phyloP scores from a whole-genome alignment of 345 rosid genomes.

The Leavenworthia alabamica region DNA sequence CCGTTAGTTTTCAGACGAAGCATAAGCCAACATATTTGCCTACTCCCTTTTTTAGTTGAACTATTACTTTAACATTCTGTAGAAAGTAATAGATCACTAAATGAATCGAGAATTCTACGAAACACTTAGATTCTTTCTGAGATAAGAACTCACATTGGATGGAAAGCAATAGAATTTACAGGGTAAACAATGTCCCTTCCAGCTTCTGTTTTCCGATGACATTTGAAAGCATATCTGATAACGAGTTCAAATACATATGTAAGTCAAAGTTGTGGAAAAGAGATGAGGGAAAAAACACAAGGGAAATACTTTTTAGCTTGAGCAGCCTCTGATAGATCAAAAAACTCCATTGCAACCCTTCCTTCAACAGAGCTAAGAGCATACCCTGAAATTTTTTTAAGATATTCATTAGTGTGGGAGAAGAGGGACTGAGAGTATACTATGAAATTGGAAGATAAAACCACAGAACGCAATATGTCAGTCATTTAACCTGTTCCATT shows the following conservation, averaged over 20 bases:
- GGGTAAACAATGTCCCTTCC: constrained; percentile 95
- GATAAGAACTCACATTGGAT: constrained; percentile 78
- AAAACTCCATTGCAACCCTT: constrained; percentile 96
- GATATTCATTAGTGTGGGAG: neutral
- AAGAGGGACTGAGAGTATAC: neutral
- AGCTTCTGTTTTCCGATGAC: constrained; percentile 96
- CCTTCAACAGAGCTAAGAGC: constrained; percentile 99
- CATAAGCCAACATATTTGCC: neutral
- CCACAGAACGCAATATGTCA: neutral
- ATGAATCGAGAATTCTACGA: neutral
- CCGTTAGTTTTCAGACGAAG: neutral
- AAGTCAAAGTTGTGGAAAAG: neutral
- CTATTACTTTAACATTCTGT: neutral
- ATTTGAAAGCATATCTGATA: constrained; percentile 93
- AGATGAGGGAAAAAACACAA: neutral
- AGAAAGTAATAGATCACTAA: neutral
- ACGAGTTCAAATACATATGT: constrained; percentile 1
- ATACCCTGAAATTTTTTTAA: constrained; percentile 60
- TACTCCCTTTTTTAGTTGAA: neutral
- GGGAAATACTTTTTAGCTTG: constrained; percentile 85
- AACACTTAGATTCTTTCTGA: neutral
- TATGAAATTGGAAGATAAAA: neutral
- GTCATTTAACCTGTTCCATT: constrained; percentile 77
- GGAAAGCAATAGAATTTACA: constrained; percentile 93
- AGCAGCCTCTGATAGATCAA: constrained; percentile 89